Percentiles rank a stretch among this genome's conserved stretches.
phyloP scores from a whole-genome alignment of 805 yeast genomes.

The Henningerozyma blattae region DNA sequence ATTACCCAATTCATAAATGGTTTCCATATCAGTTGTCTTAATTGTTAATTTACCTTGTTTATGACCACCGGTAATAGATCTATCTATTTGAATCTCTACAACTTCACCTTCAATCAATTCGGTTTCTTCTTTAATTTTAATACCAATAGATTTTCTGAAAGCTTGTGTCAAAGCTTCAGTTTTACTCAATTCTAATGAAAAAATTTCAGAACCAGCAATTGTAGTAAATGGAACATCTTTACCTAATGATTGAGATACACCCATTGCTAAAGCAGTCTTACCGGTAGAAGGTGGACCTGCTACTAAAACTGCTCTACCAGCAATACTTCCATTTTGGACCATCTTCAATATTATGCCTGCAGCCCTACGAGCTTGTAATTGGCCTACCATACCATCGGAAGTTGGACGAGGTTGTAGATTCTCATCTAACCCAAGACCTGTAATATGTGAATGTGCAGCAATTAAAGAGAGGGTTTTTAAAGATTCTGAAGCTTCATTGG shows the following conservation, averaged over 20 bases:
- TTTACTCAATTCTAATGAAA: conserved; percentile 81
- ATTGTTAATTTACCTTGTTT: conserved; percentile 96
- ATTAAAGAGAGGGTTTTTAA: conserved; percentile 60
- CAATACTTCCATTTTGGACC: conserved; percentile 89
- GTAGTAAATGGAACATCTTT: conserved; percentile 83
- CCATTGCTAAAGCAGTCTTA: conserved; percentile 97
- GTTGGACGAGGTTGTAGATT: conserved; percentile 70
- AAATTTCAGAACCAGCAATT: conserved; percentile 88
- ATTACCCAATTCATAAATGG: conserved; percentile 88
- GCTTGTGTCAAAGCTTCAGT: conserved; percentile 96
- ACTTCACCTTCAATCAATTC: conserved; percentile 98
- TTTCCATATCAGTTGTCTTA: conserved; percentile 97
- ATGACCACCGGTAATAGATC: conserved; percentile 93
- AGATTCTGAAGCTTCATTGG: conserved; percentile 31
- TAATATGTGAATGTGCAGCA: conserved; percentile 97
- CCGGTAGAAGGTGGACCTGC: conserved; percentile 99
- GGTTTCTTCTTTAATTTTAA: conserved; percentile 90
- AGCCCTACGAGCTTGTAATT: conserved; percentile 85
- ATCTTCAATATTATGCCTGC: conserved; percentile 89
- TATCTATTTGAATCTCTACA: conserved; percentile 88
- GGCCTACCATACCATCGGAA: conserved; percentile 96
- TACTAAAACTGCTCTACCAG: conserved; percentile 88
- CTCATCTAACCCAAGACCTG: conserved; percentile 94
- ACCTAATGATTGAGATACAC: conserved; percentile 62
- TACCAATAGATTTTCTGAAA: conserved; percentile 90